A percentile compares a stretch with the other conserved stretches of the same genome.
phyloP scores from a whole-genome alignment of 768 basidiomycete genomes.

The Mycena rosella region DNA sequence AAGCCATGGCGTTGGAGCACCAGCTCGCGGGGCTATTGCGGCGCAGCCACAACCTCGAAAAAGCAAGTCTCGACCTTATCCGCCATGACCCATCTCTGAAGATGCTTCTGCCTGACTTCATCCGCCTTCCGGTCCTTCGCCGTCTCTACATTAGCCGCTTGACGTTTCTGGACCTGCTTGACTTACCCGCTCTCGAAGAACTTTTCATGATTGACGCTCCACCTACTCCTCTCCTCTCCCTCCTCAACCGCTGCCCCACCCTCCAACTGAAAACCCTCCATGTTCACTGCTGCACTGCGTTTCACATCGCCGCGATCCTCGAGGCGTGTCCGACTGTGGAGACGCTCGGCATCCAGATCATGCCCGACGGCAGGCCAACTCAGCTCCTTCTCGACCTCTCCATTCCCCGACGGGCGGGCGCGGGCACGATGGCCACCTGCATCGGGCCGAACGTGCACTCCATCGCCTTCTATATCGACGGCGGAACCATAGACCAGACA shows the following conservation, averaged over 20 bases:
- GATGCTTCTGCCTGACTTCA: background rate
- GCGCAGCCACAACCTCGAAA: slow-evolving; percentile 4
- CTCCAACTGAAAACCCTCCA: background rate
- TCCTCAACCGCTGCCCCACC: background rate
- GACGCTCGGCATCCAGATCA: background rate
- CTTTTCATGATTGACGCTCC: background rate
- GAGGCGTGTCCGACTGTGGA: background rate
- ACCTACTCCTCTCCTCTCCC: background rate
- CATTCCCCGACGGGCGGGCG: too few species aligned
- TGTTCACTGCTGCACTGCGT: background rate
- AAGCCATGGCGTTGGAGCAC: accelerated
- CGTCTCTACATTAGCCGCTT: slow-evolving; percentile 3
- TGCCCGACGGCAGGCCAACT: background rate
- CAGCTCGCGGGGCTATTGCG: background rate
- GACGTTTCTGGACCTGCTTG: background rate
- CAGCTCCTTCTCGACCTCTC: background rate
- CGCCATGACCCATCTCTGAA: background rate
- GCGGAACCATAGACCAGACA: background rate
- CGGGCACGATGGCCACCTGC: background rate
- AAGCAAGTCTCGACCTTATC: slow-evolving; percentile 6
- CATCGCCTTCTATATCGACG: background rate
- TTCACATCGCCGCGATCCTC: background rate
- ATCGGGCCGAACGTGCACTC: background rate
- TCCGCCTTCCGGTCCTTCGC: slow-evolving; percentile 11
- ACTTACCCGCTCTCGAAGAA: background rate